These are phyloP conservation scores for Salvia splendens DNA, from an alignment of 257 asterid species.

Conservation along the genomic window DNA sequence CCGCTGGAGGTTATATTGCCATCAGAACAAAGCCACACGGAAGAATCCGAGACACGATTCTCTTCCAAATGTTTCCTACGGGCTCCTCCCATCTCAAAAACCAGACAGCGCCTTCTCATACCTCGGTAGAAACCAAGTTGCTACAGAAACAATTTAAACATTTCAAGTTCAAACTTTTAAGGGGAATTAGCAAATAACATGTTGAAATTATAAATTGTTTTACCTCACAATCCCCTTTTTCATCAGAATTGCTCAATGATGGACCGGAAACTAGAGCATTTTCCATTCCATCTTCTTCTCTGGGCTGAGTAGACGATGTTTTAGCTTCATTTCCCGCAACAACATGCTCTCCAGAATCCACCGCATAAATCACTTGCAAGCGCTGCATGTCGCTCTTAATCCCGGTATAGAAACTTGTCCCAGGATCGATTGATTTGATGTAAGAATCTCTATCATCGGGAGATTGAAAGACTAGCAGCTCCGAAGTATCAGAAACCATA, in stretches of 20 bases:
- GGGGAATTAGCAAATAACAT: neutral
- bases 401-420: constrained; percentile 39
- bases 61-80: constrained; percentile 61
- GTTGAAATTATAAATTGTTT: neutral
- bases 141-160: constrained; percentile 42
- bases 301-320: constrained; percentile 59
- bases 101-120: constrained; percentile 89
- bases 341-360: constrained; percentile 40
- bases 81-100: constrained; percentile 74
- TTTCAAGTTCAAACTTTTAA: neutral
- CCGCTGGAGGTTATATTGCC: constrained; percentile 40
- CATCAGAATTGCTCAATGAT: constrained; percentile 42
- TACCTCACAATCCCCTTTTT: constrained; percentile 64
- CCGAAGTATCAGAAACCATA: constrained; percentile 60
- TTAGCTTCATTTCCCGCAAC: constrained; percentile 54
- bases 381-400: constrained; percentile 38
- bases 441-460: constrained; percentile 49
- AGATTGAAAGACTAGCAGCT: constrained; percentile 66
- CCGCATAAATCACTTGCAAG: constrained; percentile 34
- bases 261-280: constrained; percentile 17
- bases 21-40: constrained; percentile 43
- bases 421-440: constrained; percentile 44
- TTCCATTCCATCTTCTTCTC: constrained; percentile 56
- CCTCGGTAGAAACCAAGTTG: constrained; percentile 74
- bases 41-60: constrained; percentile 47